Conservation (phyloP, 106 monocot species). For the Allium sativum region DNA sequence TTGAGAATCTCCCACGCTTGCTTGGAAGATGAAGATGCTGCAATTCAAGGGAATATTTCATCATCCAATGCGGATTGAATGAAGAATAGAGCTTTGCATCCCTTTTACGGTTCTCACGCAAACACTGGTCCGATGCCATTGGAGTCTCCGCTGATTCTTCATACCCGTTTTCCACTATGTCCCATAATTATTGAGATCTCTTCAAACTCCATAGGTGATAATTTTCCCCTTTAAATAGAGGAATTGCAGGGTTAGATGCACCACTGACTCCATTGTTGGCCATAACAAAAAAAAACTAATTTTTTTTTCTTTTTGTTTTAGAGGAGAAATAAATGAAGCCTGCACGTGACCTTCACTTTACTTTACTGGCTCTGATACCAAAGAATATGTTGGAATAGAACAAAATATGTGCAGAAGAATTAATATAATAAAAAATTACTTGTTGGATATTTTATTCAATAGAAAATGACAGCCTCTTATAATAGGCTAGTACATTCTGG, state of each 20-base stretch:
- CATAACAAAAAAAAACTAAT: no score
- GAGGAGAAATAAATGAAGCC: no score
- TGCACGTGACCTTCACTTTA: no score
- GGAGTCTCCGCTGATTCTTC: background rate
- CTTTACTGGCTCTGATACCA: no score
- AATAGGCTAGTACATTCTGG: no score
- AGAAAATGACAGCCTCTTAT: no score
- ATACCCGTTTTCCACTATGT: background rate
- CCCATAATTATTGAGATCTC: background rate
- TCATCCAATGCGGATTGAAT: constrained; percentile 7
- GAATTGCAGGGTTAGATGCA: background rate
- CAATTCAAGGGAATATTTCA: background rate
- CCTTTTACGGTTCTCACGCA: constrained; percentile 1
- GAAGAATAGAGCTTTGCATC: background rate
- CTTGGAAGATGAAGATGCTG: background rate
- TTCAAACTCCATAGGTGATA: background rate
- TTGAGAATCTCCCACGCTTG: background rate
- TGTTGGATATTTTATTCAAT: no score
- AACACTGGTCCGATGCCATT: no score
- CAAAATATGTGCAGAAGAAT: no score
- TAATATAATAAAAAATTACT: no score
- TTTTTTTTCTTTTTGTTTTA: no score
- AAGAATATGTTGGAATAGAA: no score
- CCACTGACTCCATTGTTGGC: background rate
- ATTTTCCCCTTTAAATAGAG: background rate